Evolutionary conservation across 2,329 filamentous ascomycete species (phyloP), one percentile per base, ranked within the genome.

Genomic region (Akanthomyces lecanii): DNA sequence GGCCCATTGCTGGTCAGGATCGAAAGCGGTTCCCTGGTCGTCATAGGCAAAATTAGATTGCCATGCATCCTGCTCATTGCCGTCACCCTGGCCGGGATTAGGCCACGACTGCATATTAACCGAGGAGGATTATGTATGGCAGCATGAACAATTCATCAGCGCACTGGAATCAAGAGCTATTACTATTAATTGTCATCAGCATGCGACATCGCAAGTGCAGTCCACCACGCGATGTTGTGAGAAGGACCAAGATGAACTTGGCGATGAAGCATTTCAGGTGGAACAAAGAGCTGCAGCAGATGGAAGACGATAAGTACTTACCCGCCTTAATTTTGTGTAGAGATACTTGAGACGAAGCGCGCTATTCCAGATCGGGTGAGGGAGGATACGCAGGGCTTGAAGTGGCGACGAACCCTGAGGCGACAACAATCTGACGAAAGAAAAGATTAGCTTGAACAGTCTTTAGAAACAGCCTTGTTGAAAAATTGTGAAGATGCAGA

Each of bases 81-180:
- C 67, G 67, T 74, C 76, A 60, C 71, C 74, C 67, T 77, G 75
- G 68, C 73, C 71, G 63, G 71, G 67, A 62, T 70, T 71, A 47
- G 74, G 66, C 76, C 76, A 78, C 64, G 76, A 75, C 73, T 78
- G 76, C 76, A 78, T 78, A 65, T 70, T 72, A 70, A 64, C 53
- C 33, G 28, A 42, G 52, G 63, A 66, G 65, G 66, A 66, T 63
- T 63, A 63, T 57, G 21, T 23, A 40, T 16, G 36, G 14, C 54
- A 52, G 53, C 48, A 63, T 59, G 36, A 45, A 48, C 55, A 55
- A 28, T 40, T 48, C 55, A 63, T 60, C 42, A 44, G 50, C 21
- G 50, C 6, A 44, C 51, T 33, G 40, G 47, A 40, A 18, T 30
- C n/a, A 28, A 12, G 14, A 60, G 28, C 47, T 63, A 63, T 52